Evolutionary conservation across 441 rosid species (phyloP).

Genomic region (Aquilaria agallochum): DNA sequence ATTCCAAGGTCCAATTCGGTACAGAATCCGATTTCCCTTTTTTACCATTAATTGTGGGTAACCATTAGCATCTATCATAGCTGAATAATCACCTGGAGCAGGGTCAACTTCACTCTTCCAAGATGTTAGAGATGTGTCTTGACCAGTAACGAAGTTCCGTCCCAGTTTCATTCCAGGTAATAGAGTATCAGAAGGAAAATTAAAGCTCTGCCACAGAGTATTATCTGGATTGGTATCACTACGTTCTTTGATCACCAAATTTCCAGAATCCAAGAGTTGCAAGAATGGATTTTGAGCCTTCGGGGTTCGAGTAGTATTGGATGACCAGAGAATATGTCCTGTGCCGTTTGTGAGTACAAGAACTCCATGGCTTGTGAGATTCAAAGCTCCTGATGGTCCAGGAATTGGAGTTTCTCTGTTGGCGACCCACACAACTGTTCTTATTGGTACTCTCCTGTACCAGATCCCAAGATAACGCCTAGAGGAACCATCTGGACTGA

Average conservation of each 20-base stretch:
- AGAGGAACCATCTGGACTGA: conserved; percentile 14
- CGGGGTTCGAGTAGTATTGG: conserved; percentile 6
- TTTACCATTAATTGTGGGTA: neutral
- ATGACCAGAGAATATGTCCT: conserved; percentile 13
- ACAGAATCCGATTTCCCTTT: neutral
- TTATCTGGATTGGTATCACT: neutral
- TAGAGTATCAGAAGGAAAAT: conserved; percentile 13
- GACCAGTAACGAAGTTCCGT: conserved; percentile 7
- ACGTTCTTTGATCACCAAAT: conserved; percentile 11
- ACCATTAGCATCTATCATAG: conserved; percentile 3
- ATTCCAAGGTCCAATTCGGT: conserved; percentile 13
- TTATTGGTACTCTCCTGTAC: conserved; percentile 9
- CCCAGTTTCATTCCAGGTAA: conserved; percentile 23
- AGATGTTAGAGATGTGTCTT: conserved; percentile 16
- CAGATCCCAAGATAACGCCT: conserved; percentile 26
- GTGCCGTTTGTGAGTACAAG: conserved; percentile 11
- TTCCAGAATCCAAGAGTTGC: conserved; percentile 16
- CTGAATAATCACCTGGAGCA: conserved; percentile 10
- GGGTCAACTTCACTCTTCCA: conserved; percentile 23
- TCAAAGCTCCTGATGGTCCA: conserved; percentile 16
- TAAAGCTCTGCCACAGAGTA: conserved; percentile 21
- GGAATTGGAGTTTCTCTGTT: conserved; percentile 20
- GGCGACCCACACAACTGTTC: conserved; percentile 25
- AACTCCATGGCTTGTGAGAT: conserved; percentile 10
- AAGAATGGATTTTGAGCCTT: neutral